Conservation (phyloP, 768 basidiomycete species). For the Scleroderma bovista region DNA sequence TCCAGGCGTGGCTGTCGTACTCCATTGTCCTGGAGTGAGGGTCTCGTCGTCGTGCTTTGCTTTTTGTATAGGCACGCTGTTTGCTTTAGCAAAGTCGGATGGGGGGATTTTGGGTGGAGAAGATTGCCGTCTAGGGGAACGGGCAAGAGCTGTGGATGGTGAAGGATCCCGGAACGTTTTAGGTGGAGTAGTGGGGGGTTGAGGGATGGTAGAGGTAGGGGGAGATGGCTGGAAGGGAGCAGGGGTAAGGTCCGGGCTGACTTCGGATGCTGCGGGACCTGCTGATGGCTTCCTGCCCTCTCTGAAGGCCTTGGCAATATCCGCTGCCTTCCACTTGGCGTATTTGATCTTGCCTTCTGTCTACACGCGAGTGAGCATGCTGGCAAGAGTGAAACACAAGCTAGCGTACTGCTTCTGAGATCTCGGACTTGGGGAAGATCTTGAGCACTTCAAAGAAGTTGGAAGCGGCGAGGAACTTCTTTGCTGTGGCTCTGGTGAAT, state of each 20-base stretch:
- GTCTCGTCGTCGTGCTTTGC: constrained; percentile 27
- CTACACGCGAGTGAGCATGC: constrained; percentile 33
- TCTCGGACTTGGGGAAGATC: constrained; percentile 58
- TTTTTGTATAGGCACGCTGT: constrained; percentile 19
- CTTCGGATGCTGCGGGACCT: constrained; percentile 58
- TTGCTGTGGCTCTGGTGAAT: constrained; percentile 71
- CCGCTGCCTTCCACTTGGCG: constrained; percentile 96
- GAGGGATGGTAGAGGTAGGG: constrained; percentile 13
- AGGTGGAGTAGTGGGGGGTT: constrained; percentile 14
- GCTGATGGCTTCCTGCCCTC: constrained; percentile 82
- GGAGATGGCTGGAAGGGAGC: constrained; percentile 5
- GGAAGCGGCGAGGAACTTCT: constrained; percentile 91
- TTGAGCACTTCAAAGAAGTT: constrained; percentile 90
- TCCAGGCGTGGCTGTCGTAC: constrained; percentile 73
- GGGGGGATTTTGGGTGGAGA: constrained; percentile 27
- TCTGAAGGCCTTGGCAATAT: constrained; percentile 91
- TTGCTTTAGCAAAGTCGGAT: constrained; percentile 25
- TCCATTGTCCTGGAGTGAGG: constrained; percentile 60
- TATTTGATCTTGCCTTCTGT: constrained; percentile 86
- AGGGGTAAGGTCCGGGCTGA: constrained; percentile 17
- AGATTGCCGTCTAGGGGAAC: constrained; percentile 27
- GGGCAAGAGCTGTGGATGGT: constrained; percentile 18
- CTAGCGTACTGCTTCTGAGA: constrained; percentile 51
- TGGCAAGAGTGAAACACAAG: neutral
- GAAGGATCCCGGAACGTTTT: constrained; percentile 21